Base-by-base conservation (phyloP, 257 asterid genomes). In the Handroanthus guayacan region DNA sequence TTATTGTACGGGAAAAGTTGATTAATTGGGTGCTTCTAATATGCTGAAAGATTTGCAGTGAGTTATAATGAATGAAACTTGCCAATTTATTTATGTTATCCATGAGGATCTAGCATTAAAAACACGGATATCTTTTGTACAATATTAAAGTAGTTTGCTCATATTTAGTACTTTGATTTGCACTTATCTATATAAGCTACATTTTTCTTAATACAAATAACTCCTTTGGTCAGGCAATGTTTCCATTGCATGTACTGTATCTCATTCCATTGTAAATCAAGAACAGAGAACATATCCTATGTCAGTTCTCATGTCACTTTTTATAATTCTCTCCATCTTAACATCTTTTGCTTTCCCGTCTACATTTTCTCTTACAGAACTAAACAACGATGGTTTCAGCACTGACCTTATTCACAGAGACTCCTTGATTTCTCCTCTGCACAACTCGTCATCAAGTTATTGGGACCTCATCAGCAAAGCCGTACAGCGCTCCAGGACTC, bases 391-490 rank as follows among this genome's bases (percentile, higher is more conserved):
- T 52, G 87, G 85, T 51, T 80, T 84, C 62, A 83, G 81, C 52
- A 31, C 78, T 69, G 86, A 86, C 62, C 85, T 84, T 31, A 79
- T 81, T 50, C 87, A 81, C 76, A 71, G 84, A 37, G 91, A 86
- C 75, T 83, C 84, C 5, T 75, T 81, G 1, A 0, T 77, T 57
- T 84, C 86, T 45, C 85, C 81, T 0, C 62, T 79, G 13, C 69
- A 76, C 41, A 70, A 78, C 67, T 81, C 86, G 5, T 61, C 84
- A 13, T 65, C 79, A 31, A 78, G 74, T 60, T 76, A 18, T 34
- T 69, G 64, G 6, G 75, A 80, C 50, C 80, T 71, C 5, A 17
- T 76, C 55, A 74, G 34, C 58, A 75, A 57, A 18, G 82, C 87
- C n/a, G 31, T 83, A 50, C 88, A 63, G 7, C 89, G 89, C 57